Evolutionary conservation across 108 stramenopile genomes (phyloP).

Genomic region (Fragilaria radians): DNA sequence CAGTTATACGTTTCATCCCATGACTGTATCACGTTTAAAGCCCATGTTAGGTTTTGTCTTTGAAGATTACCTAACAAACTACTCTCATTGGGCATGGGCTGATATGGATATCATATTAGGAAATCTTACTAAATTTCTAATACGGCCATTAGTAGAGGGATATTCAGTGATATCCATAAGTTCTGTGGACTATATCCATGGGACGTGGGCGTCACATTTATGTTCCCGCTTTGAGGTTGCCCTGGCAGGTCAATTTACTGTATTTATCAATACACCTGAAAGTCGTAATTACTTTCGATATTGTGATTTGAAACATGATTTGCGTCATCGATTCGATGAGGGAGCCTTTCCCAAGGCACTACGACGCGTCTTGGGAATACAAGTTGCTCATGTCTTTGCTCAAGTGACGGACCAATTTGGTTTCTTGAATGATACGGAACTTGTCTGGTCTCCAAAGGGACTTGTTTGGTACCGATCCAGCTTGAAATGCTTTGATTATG

Average conservation of each 20-base stretch:
- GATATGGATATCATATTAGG: background rate
- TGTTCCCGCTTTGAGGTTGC: background rate
- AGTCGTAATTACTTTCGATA: background rate
- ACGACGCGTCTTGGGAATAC: background rate
- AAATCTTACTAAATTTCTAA: background rate
- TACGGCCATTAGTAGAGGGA: background rate
- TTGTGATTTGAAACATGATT: background rate
- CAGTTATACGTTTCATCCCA: background rate
- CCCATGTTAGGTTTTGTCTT: background rate
- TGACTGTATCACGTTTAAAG: background rate
- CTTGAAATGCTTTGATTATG: background rate
- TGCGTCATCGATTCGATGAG: background rate
- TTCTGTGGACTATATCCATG: background rate
- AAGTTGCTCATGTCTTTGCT: background rate
- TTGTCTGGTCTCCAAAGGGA: background rate
- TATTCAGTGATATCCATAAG: background rate
- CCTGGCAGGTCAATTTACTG: background rate
- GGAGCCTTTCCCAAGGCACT: background rate
- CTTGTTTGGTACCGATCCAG: background rate
- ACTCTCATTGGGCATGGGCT: conserved; percentile 1
- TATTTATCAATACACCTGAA: background rate
- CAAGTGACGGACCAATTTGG: background rate
- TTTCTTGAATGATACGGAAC: background rate
- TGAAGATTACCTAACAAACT: background rate
- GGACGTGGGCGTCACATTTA: background rate